A percentile compares a stretch with the other conserved stretches of the same genome.
Evolutionary conservation across 2,329 filamentous ascomycete species (phyloP).

Genomic region (Colletotrichum incanum): DNA sequence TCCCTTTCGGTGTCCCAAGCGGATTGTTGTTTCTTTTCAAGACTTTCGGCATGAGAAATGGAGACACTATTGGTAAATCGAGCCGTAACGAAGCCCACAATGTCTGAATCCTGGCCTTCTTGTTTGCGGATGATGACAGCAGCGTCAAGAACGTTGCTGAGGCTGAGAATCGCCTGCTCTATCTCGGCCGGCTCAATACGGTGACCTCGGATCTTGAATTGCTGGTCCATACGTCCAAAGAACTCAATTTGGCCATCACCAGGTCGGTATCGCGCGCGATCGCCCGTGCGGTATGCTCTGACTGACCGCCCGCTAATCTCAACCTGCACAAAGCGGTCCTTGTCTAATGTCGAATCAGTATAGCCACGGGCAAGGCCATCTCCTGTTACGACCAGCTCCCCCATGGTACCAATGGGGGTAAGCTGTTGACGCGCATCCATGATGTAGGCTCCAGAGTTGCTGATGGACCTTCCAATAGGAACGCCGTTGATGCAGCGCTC

Average conservation of each 20-base stretch:
- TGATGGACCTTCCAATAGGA: slow-evolving; percentile 44
- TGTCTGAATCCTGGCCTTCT: slow-evolving; percentile 2
- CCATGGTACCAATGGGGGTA: slow-evolving; percentile 47
- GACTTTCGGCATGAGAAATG: background rate
- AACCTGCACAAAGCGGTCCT: slow-evolving; percentile 43
- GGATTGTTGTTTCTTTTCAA: background rate
- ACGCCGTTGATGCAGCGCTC: slow-evolving; percentile 41
- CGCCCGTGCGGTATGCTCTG: slow-evolving; percentile 49
- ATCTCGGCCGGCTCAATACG: slow-evolving; percentile 50
- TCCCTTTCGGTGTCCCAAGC: background rate
- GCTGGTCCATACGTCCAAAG: slow-evolving; percentile 49
- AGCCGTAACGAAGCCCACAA: slow-evolving; percentile 8
- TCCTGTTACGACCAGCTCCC: slow-evolving; percentile 50
- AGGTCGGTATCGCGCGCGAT: slow-evolving; percentile 31
- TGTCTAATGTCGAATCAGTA: slow-evolving; percentile 33
- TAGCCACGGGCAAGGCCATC: slow-evolving; percentile 48
- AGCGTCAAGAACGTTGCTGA: slow-evolving; percentile 43
- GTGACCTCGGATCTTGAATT: slow-evolving; percentile 52
- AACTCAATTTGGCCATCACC: slow-evolving; percentile 48
- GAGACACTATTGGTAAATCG: background rate
- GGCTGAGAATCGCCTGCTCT: slow-evolving; percentile 44
- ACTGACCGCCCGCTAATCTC: slow-evolving; percentile 15
- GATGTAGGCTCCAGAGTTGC: slow-evolving; percentile 46
- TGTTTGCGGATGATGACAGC: slow-evolving; percentile 40
- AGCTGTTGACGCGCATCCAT: slow-evolving; percentile 47